Conservation (phyloP, 2,329 filamentous ascomycete genomes). For the Diaporthe aspalathi region DNA sequence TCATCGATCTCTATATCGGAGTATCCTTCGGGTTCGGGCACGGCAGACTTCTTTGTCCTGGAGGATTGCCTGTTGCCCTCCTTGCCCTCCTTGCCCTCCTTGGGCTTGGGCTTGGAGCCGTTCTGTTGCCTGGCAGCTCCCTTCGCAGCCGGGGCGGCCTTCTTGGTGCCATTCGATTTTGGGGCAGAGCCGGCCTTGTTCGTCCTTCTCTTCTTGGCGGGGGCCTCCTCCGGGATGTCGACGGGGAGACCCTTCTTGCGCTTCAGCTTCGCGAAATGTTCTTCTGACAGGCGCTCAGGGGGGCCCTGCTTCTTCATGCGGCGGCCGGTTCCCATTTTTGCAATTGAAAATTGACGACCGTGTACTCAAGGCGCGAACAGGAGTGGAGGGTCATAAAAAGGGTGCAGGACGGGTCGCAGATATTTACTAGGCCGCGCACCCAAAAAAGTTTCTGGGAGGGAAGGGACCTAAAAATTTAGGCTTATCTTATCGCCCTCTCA, state of each 20-base stretch:
- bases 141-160: conserved; percentile 44
- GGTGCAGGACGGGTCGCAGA: not conserved
- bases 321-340: conserved; percentile 88
- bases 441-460: not conserved
- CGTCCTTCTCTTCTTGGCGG: conserved; percentile 70
- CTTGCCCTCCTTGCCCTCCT: too few relatives aligned
- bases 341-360: conserved; percentile 28
- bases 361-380: conserved; percentile 40
- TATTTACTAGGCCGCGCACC: conserved; percentile 6
- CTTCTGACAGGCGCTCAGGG: conserved; percentile 84
- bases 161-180: conserved; percentile 49
- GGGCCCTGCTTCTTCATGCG: conserved; percentile 96
- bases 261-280: conserved; percentile 82
- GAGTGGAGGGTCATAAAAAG: not conserved
- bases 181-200: conserved; percentile 48
- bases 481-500: conserved; percentile 32
- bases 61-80: conserved; percentile 49
- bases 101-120: conserved; percentile 46
- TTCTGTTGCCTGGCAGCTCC: conserved; percentile 49
- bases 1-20: conserved; percentile 58
- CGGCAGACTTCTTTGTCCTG: conserved; percentile 53
- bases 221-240: conserved; percentile 64
- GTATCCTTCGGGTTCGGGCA: conserved; percentile 55
- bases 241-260: conserved; percentile 82
- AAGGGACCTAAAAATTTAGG: conserved; percentile 35